Conservation (phyloP, 768 basidiomycete species). For the Saitozyma podzolica region DNA sequence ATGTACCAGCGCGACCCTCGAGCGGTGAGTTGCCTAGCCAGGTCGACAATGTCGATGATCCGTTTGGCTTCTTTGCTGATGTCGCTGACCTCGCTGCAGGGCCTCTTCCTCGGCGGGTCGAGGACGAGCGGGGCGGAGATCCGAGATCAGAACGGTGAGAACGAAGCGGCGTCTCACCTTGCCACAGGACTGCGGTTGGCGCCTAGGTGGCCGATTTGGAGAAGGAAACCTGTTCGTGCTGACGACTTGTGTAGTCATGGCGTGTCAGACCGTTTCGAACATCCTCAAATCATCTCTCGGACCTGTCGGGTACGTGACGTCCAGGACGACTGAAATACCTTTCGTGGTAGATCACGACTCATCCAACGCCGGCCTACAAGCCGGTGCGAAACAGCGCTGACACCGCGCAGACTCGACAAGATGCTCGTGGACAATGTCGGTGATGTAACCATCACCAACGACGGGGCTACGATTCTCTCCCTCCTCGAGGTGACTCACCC, state of each 20-base stretch:
- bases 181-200: too few species aligned
- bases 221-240: background rate
- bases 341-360: too few species aligned
- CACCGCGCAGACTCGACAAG: slow-evolving; percentile 42
- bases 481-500: slow-evolving; percentile 93
- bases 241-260: slow-evolving; percentile 65
- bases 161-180: background rate
- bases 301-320: slow-evolving; percentile 76
- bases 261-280: slow-evolving; percentile 94
- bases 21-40: slow-evolving; percentile 38
- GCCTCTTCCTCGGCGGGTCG: slow-evolving; percentile 90
- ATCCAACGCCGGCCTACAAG: background rate
- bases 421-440: slow-evolving; percentile 97
- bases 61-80: too few species aligned
- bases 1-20: slow-evolving; percentile 54
- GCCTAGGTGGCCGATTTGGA: background rate
- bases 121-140: slow-evolving; percentile 93
- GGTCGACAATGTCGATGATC: background rate
- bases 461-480: slow-evolving; percentile 97
- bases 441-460: slow-evolving; percentile 99
- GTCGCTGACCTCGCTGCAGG: slow-evolving; percentile 50
- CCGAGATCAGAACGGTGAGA: slow-evolving; percentile 88
- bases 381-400: background rate
- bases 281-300: slow-evolving; percentile 95
- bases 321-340: too few species aligned